These are phyloP conservation scores for Xylaria sp. DNA, from an alignment of 2,329 filamentous ascomycete species.

Conservation along the genomic window DNA sequence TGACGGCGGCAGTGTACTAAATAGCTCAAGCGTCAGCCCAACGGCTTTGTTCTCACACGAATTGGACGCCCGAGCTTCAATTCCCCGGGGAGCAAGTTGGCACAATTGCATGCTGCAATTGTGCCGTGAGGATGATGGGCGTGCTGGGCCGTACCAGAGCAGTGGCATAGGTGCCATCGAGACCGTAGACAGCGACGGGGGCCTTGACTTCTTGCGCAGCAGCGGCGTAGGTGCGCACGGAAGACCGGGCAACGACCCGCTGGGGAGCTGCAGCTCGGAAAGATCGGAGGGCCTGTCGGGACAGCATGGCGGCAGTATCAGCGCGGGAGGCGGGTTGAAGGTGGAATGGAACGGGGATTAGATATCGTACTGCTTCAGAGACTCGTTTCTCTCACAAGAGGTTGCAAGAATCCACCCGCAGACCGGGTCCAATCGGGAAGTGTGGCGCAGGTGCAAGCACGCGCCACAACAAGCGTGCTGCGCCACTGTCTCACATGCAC, in stretches of 20 bases:
- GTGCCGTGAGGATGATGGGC: conserved; percentile 4
- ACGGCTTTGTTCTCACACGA: conserved; percentile 7
- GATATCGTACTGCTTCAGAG: conserved; percentile 18
- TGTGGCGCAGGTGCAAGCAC: conserved; percentile 17
- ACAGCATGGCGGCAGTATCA: conserved; percentile 46
- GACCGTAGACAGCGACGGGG: conserved; percentile 84
- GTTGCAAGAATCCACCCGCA: conserved; percentile 28
- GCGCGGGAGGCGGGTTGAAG: conserved; percentile 17
- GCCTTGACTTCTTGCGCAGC: conserved; percentile 66
- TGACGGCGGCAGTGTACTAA: conserved; percentile 94
- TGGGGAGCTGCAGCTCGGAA: conserved; percentile 54
- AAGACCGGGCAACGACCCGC: conserved; percentile 52
- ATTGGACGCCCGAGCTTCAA: not conserved
- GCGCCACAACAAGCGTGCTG: conserved; percentile 6
- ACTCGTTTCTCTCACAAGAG: conserved; percentile 26
- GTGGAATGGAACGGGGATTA: conserved; percentile 22
- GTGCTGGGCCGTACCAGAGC: conserved; percentile 72
- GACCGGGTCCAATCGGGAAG: conserved; percentile 24
- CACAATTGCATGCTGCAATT: not conserved
- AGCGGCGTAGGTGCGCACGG: conserved; percentile 71
- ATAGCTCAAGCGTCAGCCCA: conserved; percentile 36
- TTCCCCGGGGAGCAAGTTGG: not conserved
- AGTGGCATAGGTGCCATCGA: conserved; percentile 97
- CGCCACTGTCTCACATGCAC: not conserved
- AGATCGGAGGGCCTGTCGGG: conserved; percentile 54